Evolutionary conservation across 1,284 basidiomycete species (phyloP).

Genomic region (Xerocomus amazonicus): DNA sequence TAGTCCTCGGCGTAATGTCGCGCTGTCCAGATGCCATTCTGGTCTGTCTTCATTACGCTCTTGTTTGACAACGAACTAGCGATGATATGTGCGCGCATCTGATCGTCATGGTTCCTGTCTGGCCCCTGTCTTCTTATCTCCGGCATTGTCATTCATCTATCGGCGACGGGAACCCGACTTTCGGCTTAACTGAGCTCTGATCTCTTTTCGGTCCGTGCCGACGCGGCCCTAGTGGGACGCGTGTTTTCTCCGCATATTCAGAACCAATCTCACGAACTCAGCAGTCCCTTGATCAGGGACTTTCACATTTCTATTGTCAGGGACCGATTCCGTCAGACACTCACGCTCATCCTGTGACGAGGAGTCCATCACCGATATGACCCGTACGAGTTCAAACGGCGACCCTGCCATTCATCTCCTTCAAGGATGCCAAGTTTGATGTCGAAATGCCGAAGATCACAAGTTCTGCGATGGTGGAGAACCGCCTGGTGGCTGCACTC

Average conservation of each 20-base stretch:
- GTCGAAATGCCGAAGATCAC: neutral
- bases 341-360: no score
- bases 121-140: no score
- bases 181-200: neutral
- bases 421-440: neutral
- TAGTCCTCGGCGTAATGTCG: no score
- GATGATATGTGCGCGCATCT: no score
- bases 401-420: no score
- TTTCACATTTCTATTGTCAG: neutral
- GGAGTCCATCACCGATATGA: no score
- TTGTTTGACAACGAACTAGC: no score
- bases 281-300: neutral
- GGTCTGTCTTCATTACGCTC: no score
- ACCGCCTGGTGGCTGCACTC: neutral
- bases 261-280: neutral
- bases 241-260: neutral
- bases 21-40: no score
- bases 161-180: neutral
- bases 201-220: neutral
- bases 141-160: no score
- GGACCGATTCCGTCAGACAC: neutral
- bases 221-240: neutral
- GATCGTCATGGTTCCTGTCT: no score
- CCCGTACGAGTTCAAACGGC: no score
- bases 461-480: neutral